Evolutionary conservation across 495 filamentous ascomycete genomes (phyloP).

Genomic region (Hypomontagnella monticulosa): DNA sequence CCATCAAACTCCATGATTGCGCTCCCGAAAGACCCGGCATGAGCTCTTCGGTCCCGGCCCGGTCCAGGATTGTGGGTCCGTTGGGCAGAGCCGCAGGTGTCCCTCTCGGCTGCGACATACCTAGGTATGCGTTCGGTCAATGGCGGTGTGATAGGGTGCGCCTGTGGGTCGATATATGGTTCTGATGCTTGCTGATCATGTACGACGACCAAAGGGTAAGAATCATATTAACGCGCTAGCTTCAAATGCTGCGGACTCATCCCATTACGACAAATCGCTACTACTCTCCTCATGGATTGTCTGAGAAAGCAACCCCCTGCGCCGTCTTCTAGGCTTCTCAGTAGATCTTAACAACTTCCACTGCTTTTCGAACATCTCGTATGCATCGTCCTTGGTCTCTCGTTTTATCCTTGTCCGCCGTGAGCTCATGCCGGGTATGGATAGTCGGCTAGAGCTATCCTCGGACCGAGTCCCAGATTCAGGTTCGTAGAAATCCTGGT

Average conservation of each 20-base stretch:
- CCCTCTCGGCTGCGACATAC: not conserved
- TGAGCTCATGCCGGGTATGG: not conserved
- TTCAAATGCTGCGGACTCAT: not conserved
- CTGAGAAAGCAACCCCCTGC: slow-evolving; percentile 58
- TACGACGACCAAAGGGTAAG: not conserved
- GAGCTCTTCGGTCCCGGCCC: not conserved
- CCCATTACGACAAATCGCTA: slow-evolving; percentile 39
- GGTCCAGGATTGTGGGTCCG: not conserved
- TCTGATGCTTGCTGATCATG: not conserved
- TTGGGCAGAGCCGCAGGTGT: not conserved
- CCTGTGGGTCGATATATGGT: not conserved
- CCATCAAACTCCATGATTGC: too few relatives aligned
- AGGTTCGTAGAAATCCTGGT: slow-evolving; percentile 39
- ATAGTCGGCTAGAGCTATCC: slow-evolving; percentile 31
- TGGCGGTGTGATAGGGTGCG: not conserved
- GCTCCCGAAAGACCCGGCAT: too few relatives aligned
- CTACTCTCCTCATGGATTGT: slow-evolving; percentile 77
- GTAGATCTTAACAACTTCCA: slow-evolving; percentile 40
- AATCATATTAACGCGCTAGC: not conserved
- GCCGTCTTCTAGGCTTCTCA: slow-evolving; percentile 45
- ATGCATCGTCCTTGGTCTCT: slow-evolving; percentile 17
- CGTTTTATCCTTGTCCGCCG: slow-evolving; percentile 13
- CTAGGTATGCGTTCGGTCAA: not conserved
- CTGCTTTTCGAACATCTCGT: slow-evolving; percentile 36
- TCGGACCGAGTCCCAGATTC: slow-evolving; percentile 18